These are phyloP conservation scores for Diutina sp. DNA, from an alignment of 1,139 yeast species.

Conservation along the genomic window DNA sequence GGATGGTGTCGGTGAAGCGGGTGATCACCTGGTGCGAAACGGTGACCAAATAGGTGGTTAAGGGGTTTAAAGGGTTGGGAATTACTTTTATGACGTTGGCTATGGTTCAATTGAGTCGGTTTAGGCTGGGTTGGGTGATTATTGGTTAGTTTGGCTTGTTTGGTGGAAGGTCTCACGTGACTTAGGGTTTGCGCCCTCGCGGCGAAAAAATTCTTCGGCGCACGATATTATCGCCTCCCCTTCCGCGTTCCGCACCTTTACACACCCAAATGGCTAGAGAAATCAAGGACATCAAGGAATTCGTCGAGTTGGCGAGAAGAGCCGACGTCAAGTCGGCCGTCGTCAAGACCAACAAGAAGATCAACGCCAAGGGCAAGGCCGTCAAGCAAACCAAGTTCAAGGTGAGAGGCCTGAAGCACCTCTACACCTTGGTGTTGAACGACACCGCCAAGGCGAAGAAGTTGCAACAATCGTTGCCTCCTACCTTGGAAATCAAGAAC, in stretches of 20 bases:
- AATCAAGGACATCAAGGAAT: slow-evolving; percentile 94
- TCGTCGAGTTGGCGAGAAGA: slow-evolving; percentile 97
- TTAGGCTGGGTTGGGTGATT: too few species aligned
- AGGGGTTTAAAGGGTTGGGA: too few species aligned
- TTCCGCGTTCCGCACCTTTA: neutral
- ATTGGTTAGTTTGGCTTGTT: too few species aligned
- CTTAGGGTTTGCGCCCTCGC: neutral
- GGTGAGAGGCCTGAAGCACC: slow-evolving; percentile 92
- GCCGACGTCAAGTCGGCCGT: slow-evolving; percentile 90
- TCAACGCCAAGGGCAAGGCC: slow-evolving; percentile 74
- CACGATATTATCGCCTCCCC: neutral
- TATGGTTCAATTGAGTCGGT: too few species aligned
- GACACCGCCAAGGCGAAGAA: slow-evolving; percentile 98
- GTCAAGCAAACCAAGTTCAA: slow-evolving; percentile 96
- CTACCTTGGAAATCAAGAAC: slow-evolving; percentile 71
- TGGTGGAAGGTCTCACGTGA: neutral
- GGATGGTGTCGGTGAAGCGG: slow-evolving; percentile 69
- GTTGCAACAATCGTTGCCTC: slow-evolving; percentile 96
- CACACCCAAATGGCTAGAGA: slow-evolving; percentile 23
- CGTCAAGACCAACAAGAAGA: slow-evolving; percentile 81
- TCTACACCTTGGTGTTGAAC: slow-evolving; percentile 91
- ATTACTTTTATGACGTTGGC: neutral
- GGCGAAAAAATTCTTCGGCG: neutral
- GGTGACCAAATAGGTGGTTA: neutral
- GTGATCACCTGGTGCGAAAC: slow-evolving; percentile 32